A percentile compares a stretch with the other conserved stretches of the same genome.
phyloP scores from a whole-genome alignment of 306 rosid species.

The Alnus glutinosa region DNA sequence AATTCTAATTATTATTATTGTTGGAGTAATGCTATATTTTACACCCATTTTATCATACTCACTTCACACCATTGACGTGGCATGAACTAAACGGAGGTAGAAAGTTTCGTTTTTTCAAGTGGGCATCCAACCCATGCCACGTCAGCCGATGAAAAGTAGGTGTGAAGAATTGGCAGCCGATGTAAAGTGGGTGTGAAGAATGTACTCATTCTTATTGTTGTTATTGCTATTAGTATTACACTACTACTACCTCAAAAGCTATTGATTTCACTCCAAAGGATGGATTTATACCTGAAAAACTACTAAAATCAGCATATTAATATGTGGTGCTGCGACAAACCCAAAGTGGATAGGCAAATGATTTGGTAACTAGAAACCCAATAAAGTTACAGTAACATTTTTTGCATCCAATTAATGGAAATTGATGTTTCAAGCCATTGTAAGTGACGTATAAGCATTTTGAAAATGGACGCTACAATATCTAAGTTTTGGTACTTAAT shows the following conservation, averaged over 20 bases:
- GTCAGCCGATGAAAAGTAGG: too few relatives aligned
- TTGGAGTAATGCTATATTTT: neutral
- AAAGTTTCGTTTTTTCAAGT: too few relatives aligned
- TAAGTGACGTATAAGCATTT: neutral
- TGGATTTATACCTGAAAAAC: neutral
- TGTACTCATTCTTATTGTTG: neutral
- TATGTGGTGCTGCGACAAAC: neutral
- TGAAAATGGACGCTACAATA: slow-evolving; percentile 14
- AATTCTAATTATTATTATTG: neutral
- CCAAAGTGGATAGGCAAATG: neutral
- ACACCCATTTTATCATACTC: too few relatives aligned
- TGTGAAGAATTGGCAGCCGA: too few relatives aligned
- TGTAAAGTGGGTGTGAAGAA: too few relatives aligned
- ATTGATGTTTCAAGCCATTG: neutral
- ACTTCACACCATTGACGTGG: too few relatives aligned
- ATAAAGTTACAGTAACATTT: neutral
- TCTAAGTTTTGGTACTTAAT: slow-evolving; percentile 27
- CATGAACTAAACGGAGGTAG: too few relatives aligned
- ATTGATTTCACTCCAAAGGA: neutral
- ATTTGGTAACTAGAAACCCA: neutral
- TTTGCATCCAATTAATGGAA: neutral
- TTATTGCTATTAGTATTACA: neutral
- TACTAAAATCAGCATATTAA: neutral
- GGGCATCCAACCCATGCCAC: too few relatives aligned
- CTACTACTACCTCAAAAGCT: neutral